Evolutionary conservation across 2,329 filamentous ascomycete genomes (phyloP).

Genomic region (Triangularia setosa): DNA sequence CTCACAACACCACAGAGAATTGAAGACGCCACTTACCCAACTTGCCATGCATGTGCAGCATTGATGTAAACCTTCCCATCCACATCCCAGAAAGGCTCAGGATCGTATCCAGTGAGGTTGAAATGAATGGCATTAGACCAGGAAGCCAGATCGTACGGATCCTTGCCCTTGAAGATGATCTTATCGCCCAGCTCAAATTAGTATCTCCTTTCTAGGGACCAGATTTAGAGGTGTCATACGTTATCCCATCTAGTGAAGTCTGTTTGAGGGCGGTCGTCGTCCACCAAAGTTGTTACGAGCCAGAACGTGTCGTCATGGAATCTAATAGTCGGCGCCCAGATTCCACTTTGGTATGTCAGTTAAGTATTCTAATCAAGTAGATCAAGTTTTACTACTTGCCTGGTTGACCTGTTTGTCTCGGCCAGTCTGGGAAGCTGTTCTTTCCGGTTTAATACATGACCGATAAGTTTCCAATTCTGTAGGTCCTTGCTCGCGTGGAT

Average conservation of each 20-base stretch:
- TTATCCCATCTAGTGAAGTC: slow-evolving; percentile 38
- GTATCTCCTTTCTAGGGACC: background rate
- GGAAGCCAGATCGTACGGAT: slow-evolving; percentile 39
- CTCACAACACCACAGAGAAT: background rate
- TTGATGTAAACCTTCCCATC: slow-evolving; percentile 50
- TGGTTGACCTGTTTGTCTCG: slow-evolving; percentile 32
- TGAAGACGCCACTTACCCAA: slow-evolving; percentile 13
- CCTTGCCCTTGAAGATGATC: slow-evolving; percentile 42
- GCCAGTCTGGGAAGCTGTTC: slow-evolving; percentile 34
- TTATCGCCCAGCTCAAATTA: slow-evolving; percentile 13
- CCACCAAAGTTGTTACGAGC: slow-evolving; percentile 31
- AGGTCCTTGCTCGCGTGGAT: slow-evolving; percentile 44
- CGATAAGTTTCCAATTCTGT: slow-evolving; percentile 38
- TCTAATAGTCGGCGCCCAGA: slow-evolving; percentile 33
- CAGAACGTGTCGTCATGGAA: slow-evolving; percentile 31
- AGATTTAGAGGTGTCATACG: slow-evolving; percentile 15
- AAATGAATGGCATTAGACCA: slow-evolving; percentile 49
- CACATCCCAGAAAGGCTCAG: slow-evolving; percentile 52
- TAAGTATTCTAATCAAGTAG: background rate
- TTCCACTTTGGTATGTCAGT: slow-evolving; percentile 25
- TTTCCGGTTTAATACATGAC: slow-evolving; percentile 34
- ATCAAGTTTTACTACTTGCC: slow-evolving; percentile 13
- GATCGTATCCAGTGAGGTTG: slow-evolving; percentile 49
- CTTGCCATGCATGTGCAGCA: slow-evolving; percentile 23
- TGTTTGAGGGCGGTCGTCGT: slow-evolving; percentile 34